These are phyloP conservation scores for Quaeritorhiza haematococci DNA, from an alignment of 371 early-diverging fungal species.

Conservation along the genomic window DNA sequence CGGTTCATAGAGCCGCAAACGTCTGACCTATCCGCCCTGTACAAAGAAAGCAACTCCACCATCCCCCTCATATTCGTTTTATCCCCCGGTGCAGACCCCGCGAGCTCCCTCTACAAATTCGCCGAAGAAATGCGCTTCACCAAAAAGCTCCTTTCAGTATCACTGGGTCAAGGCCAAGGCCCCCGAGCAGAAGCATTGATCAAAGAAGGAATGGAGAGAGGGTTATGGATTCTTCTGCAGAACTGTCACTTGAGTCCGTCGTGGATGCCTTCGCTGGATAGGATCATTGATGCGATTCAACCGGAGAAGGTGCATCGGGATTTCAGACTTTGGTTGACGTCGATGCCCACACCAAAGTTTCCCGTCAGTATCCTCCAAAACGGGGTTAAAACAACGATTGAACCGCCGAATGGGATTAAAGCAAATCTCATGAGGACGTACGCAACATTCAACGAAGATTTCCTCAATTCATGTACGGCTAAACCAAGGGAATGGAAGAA, in stretches of 20 bases:
- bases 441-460: constrained; percentile 51
- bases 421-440: constrained; percentile 54
- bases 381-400: constrained; percentile 53
- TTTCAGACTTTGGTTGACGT: constrained; percentile 53
- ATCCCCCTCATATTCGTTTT: constrained; percentile 54
- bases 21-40: constrained; percentile 43
- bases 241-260: constrained; percentile 56
- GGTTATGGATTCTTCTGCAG: constrained; percentile 52
- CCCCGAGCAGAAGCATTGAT: constrained; percentile 52
- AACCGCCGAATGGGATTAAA: constrained; percentile 56
- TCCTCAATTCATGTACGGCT: constrained; percentile 31
- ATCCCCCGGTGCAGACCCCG: constrained; percentile 58
- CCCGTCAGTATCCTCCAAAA: constrained; percentile 55
- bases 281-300: constrained; percentile 47
- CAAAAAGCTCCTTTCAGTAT: constrained; percentile 46
- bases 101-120: constrained; percentile 48
- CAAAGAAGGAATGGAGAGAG: constrained; percentile 50
- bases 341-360: constrained; percentile 53
- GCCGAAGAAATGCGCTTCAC: constrained; percentile 55
- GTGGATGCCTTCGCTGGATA: constrained; percentile 54
- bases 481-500: constrained; percentile 48
- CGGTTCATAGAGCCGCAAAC: constrained; percentile 56
- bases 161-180: constrained; percentile 57
- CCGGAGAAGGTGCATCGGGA: constrained; percentile 53
- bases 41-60: constrained; percentile 45